Evolutionary conservation across 192 early-diverging fungal species (phyloP).

Genomic region (Umbelopsis sp.): DNA sequence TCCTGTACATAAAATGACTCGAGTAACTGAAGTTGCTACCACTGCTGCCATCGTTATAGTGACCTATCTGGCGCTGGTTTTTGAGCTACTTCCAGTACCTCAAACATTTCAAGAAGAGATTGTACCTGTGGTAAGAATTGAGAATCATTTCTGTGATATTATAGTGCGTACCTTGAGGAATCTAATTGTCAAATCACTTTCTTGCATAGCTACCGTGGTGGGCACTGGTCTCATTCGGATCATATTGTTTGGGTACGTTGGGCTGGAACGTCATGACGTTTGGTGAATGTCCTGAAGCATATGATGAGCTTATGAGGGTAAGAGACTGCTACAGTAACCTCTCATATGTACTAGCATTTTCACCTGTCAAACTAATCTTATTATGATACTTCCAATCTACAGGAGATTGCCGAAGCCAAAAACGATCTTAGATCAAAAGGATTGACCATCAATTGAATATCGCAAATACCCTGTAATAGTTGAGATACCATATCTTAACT

Average conservation of each 20-base stretch:
- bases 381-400: constrained; percentile 24
- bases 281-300: constrained; percentile 91
- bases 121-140: constrained; percentile 51
- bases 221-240: constrained; percentile 80
- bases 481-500: too few relatives aligned
- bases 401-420: constrained; percentile 88
- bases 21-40: constrained; percentile 54
- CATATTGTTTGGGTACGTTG: constrained; percentile 87
- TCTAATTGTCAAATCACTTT: background rate
- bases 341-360: background rate
- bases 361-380: background rate
- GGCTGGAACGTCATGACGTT: constrained; percentile 88
- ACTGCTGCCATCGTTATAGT: constrained; percentile 44
- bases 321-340: background rate
- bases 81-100: constrained; percentile 50
- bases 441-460: constrained; percentile 37
- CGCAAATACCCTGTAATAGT: constrained; percentile 1
- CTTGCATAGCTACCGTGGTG: constrained; percentile 72
- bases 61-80: constrained; percentile 47
- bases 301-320: constrained; percentile 79
- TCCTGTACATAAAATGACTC: constrained; percentile 45
- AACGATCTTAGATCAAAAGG: constrained; percentile 74
- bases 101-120: constrained; percentile 52
- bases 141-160: background rate
- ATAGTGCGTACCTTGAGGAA: background rate